Evolutionary conservation across 2,329 filamentous ascomycete species (phyloP), one percentile per base, ranked within the genome.

Genomic region (Talaromyces sp.): DNA sequence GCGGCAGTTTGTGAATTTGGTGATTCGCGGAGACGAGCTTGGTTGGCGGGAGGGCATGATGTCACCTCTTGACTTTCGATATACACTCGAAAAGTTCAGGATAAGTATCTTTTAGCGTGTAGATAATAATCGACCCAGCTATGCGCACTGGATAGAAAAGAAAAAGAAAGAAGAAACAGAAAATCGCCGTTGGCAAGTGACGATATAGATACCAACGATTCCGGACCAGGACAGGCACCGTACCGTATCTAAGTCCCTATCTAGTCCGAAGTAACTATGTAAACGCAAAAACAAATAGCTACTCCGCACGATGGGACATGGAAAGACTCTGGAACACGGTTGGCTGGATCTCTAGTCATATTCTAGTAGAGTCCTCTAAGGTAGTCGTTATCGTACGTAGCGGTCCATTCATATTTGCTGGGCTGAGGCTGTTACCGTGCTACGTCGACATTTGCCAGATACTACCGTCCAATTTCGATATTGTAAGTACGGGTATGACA

Each of bases 1-100:
- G 60, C 90, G 88, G 75, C 93, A 96, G 80, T 96, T 96, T 73
- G 91, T 95, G 76, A 96, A 90, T 76, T 94, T 95, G 74, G 90
- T 93, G 74, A 97, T 89, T 60, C 82, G 82, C 57, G 77, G 74
- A 14, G 62, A 47, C 60, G 67, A 62, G 11, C 70, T 60, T n/a
- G 70, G 64, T 37, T 67, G 62, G 66, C 78, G 49, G 64, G 75
- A 68, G 72, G 77, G 71, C 69, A 78, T 73, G 75, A 78, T 78
- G 67, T 39, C 71, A 69, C 56, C 47, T 45, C 41, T 16, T 58
- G 27, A 31, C 27, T 31, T 31, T 31, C 27, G 27, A 31, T 31
- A 31, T 31, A 31, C 1, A 8, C 27, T 31, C 27, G 27, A 31
- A 31, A 31, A 31, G 5, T 31, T 31, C 27, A 3, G 27, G 27